Evolutionary conservation across 1,284 basidiomycete species (phyloP).

Genomic region (Marasmius tenuissimus): DNA sequence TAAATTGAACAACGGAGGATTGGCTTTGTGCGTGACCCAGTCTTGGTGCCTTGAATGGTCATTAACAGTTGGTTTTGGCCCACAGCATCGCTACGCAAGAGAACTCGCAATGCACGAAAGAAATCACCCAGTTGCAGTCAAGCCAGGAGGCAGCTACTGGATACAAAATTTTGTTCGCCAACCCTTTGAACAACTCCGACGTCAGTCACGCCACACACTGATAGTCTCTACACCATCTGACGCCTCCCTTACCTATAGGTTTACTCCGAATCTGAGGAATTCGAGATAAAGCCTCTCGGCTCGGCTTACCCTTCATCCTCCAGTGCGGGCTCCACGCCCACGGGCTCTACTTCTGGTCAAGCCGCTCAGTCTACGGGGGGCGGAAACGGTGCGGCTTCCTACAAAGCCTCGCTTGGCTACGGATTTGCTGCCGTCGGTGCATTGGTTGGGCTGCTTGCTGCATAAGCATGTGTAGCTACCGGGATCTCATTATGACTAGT

Average conservation of each 20-base stretch:
- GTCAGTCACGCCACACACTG: constrained; percentile 30
- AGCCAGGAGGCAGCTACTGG: constrained; percentile 42
- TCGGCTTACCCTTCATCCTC: constrained; percentile 53
- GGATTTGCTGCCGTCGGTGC: constrained; percentile 27
- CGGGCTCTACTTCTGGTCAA: constrained; percentile 28
- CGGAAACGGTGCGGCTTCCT: constrained; percentile 17
- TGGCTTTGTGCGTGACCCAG: background rate
- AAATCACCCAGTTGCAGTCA: constrained; percentile 48
- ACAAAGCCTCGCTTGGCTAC: constrained; percentile 29
- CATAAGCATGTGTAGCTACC: constrained; percentile 5
- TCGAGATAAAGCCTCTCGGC: constrained; percentile 67
- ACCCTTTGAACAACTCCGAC: constrained; percentile 56
- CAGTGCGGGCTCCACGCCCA: constrained; percentile 34
- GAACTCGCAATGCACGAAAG: constrained; percentile 62
- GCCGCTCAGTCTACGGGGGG: too few relatives aligned
- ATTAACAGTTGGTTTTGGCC: background rate
- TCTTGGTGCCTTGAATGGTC: background rate
- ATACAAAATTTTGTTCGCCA: constrained; percentile 60
- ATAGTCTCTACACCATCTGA: constrained; percentile 2
- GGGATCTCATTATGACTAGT: too few relatives aligned
- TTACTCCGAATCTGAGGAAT: constrained; percentile 58
- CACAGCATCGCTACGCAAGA: constrained; percentile 42
- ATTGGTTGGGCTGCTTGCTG: constrained; percentile 31
- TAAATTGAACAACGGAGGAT: too few relatives aligned
- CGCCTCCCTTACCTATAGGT: constrained; percentile 42